Base-by-base conservation (phyloP, 2,329 filamentous ascomycete genomes). In the Calonectria leucothoes region DNA sequence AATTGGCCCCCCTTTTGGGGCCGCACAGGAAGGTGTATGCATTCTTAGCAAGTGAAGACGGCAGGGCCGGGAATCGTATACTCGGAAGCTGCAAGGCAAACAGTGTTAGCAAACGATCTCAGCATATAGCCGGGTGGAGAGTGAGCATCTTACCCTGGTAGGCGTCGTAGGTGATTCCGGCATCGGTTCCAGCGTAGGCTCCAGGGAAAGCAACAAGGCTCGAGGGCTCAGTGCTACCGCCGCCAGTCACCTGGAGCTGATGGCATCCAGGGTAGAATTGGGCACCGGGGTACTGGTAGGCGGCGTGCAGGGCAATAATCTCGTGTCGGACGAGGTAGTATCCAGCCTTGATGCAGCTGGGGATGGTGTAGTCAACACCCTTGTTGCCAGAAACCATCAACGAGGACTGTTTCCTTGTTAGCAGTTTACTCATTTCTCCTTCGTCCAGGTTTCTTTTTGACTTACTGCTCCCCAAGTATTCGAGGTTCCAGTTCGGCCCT, bases 321-420 rank as follows among this genome's bases (percentile, higher is more conserved):
- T 91, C 89, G 77, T 91, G 89, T 63, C 89, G 88, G 29, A 91
- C 89, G 69, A 91, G 87, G 81, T 91, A 91, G 84, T 89, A 89
- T 2, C 89, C 89, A 0, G 86, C 82, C 52, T 86, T 83, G 48
- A 91, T 84, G 82, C 87, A 90, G 17, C 83, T 82, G 5, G 89
- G 89, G 75, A 91, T 88, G n/a, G 86, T 89, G 84, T 91, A 91
- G 52, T 83, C 82, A 72, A 87, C 85, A 4, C 85, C 84, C 2
- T 82, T 78, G 74, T 86, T 87, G 42, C 84, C 85, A 11, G 83
- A 78, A 82, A 86, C 87, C 84, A 88, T 88, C 8, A 89, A 81
- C 1, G 84, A 78, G 17, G 82, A 85, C 81, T 86, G 45, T 25
- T 6, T 11, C 70, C 74, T 35, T n/a, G 35, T 76, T 11, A 74